Conservation (phyloP, 2,329 filamentous ascomycete genomes). For the Claviceps humidiphila region DNA sequence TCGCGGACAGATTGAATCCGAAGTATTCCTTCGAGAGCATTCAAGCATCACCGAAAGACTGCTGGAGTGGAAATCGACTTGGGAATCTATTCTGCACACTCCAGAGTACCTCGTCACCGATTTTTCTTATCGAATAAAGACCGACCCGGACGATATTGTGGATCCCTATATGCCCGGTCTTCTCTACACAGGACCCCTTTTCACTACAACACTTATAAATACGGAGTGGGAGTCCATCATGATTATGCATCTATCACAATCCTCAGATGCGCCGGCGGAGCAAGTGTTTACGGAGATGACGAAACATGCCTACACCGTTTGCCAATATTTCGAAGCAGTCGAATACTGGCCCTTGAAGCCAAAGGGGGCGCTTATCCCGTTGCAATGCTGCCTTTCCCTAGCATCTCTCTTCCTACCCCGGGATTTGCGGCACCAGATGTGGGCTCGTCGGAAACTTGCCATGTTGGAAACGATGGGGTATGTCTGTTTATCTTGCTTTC, state of each 20-base stretch:
- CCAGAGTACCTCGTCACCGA: constrained; percentile 48
- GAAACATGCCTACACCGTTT: constrained; percentile 53
- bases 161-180: constrained; percentile 57
- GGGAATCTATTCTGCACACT: constrained; percentile 51
- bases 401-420: constrained; percentile 68
- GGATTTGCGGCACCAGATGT: constrained; percentile 59
- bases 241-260: constrained; percentile 70
- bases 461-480: constrained; percentile 68
- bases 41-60: constrained; percentile 34
- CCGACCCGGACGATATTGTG: constrained; percentile 53
- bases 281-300: constrained; percentile 40
- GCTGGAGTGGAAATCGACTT: constrained; percentile 35
- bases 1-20: constrained; percentile 47
- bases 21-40: constrained; percentile 54
- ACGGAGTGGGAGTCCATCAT: constrained; percentile 69
- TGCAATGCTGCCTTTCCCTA: constrained; percentile 66
- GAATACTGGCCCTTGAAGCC: constrained; percentile 58
- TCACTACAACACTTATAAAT: constrained; percentile 58
- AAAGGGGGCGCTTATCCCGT: constrained; percentile 55
- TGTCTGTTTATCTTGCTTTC: constrained; percentile 17
- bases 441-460: constrained; percentile 69
- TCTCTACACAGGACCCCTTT: constrained; percentile 59
- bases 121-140: constrained; percentile 40
- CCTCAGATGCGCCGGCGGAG: constrained; percentile 41
- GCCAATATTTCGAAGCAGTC: constrained; percentile 68